Conservation (phyloP, 2,329 filamentous ascomycete species). For the Hypoxylon sp. region DNA sequence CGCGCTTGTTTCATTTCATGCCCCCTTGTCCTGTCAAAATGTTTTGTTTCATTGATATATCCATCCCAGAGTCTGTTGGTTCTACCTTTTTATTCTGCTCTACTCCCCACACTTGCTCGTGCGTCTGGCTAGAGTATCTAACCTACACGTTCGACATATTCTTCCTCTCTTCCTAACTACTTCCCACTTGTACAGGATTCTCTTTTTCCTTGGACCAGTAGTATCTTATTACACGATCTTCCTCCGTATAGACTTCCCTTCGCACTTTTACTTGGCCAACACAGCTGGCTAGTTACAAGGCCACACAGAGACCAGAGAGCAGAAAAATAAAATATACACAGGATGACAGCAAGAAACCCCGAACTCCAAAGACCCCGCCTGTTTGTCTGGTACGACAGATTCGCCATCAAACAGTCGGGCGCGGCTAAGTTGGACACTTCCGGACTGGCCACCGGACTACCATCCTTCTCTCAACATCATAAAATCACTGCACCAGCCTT, state of each 20-base stretch:
- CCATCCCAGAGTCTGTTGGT: conserved; percentile 30
- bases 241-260: conserved; percentile 18
- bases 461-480: conserved; percentile 14
- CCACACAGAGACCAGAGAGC: conserved; percentile 27
- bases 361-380: conserved; percentile 30
- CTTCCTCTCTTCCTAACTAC: conserved; percentile 7
- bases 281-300: conserved; percentile 29
- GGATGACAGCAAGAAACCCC: conserved; percentile 25
- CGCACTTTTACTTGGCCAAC: conserved; percentile 25
- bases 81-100: conserved; percentile 32
- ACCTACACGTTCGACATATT: conserved; percentile 19
- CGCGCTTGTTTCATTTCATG: conserved; percentile 37
- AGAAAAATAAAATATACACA: conserved; percentile 37
- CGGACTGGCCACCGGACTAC: conserved; percentile 16
- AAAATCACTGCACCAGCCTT: conserved; percentile 20
- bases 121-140: conserved; percentile 19
- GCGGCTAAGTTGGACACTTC: conserved; percentile 17
- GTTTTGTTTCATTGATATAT: conserved; percentile 40
- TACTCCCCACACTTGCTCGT: conserved; percentile 14
- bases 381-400: conserved; percentile 25
- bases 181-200: conserved; percentile 25
- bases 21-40: conserved; percentile 24
- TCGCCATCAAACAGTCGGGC: conserved; percentile 29
- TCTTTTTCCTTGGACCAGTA: conserved; percentile 23
- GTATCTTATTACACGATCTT: conserved; percentile 36